A percentile compares a stretch with the other conserved stretches of the same genome.
These are phyloP conservation scores for Boletus barrowsii DNA, from an alignment of 768 basidiomycete species.

Conservation along the genomic window DNA sequence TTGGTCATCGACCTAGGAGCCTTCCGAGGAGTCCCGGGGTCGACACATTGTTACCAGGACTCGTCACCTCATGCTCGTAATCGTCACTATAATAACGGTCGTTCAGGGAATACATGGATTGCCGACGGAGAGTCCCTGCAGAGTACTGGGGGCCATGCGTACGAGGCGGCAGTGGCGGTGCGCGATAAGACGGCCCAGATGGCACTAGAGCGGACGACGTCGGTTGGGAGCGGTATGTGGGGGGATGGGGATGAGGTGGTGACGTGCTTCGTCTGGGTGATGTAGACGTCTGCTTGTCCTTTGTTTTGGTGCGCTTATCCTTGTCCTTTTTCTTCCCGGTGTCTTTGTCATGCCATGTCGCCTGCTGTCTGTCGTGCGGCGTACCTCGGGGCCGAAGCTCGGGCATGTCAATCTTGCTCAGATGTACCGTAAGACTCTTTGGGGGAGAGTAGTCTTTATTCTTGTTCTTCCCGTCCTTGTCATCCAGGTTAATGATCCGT, in stretches of 20 bases:
- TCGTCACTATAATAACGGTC: not conserved
- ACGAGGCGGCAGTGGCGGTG: constrained; percentile 6
- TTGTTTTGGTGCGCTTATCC: constrained; percentile 23
- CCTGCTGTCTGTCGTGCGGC: not conserved
- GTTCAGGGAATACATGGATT: constrained; percentile 14
- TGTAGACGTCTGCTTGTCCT: constrained; percentile 14
- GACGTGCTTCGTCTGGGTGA: constrained; percentile 2
- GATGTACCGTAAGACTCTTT: constrained; percentile 62
- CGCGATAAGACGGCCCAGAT: not conserved
- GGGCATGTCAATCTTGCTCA: constrained; percentile 87
- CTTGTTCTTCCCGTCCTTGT: constrained; percentile 43
- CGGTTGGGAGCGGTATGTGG: constrained; percentile 19
- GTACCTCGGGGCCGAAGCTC: constrained; percentile 47
- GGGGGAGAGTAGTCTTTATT: constrained; percentile 63
- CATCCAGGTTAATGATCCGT: constrained; percentile 59
- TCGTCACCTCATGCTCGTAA: not conserved
- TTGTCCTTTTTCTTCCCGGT: constrained; percentile 12
- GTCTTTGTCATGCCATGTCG: not conserved
- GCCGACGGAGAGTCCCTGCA: constrained; percentile 7
- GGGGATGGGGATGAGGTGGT: constrained; percentile 7
- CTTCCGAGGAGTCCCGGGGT: constrained; percentile 21
- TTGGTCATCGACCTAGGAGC: constrained; percentile 20
- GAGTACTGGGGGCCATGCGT: not conserved
- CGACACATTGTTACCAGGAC: not conserved
- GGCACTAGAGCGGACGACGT: constrained; percentile 36